A percentile compares a stretch with the other conserved stretches of the same genome.
Conservation (phyloP, 2,329 filamentous ascomycete genomes). For the Aspergillus persii region DNA sequence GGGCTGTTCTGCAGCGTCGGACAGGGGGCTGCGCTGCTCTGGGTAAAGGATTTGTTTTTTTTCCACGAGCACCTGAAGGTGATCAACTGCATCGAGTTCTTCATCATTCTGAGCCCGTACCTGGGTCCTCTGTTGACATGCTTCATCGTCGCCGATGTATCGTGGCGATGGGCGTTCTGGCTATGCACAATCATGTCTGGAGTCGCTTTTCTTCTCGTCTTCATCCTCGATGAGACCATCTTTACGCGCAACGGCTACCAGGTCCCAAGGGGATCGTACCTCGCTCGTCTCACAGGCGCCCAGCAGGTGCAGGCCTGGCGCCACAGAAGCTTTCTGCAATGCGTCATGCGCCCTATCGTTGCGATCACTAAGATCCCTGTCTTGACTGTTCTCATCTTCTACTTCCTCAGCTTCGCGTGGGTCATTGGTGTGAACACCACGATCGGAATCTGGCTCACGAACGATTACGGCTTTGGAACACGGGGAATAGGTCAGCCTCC, state of each 20-base stretch:
- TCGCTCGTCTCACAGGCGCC: constrained; percentile 22
- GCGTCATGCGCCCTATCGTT: constrained; percentile 38
- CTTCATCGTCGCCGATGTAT: constrained; percentile 48
- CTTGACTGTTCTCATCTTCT: constrained; percentile 29
- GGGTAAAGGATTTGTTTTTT: constrained; percentile 60
- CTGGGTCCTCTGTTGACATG: constrained; percentile 43
- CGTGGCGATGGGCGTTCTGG: constrained; percentile 34
- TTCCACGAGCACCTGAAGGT: constrained; percentile 52
- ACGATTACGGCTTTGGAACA: constrained; percentile 49
- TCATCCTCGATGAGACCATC: constrained; percentile 28
- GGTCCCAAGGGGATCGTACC: constrained; percentile 4
- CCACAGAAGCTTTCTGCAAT: constrained; percentile 41
- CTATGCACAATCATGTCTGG: constrained; percentile 20
- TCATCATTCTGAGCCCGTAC: constrained; percentile 42
- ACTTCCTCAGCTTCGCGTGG: constrained; percentile 40
- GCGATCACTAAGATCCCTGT: constrained; percentile 37
- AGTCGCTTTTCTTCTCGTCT: constrained; percentile 20
- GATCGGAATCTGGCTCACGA: constrained; percentile 49
- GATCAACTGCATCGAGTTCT: constrained; percentile 40
- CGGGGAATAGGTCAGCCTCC: constrained; percentile 45
- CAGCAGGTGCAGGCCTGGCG: constrained; percentile 25
- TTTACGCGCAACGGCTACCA: constrained; percentile 20
- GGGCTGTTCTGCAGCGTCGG: constrained; percentile 48
- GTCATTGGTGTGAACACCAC: constrained; percentile 57
- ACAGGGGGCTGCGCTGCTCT: constrained; percentile 46